Evolutionary conservation across 306 rosid genomes (phyloP).

Genomic region (Alnus glutinosa): DNA sequence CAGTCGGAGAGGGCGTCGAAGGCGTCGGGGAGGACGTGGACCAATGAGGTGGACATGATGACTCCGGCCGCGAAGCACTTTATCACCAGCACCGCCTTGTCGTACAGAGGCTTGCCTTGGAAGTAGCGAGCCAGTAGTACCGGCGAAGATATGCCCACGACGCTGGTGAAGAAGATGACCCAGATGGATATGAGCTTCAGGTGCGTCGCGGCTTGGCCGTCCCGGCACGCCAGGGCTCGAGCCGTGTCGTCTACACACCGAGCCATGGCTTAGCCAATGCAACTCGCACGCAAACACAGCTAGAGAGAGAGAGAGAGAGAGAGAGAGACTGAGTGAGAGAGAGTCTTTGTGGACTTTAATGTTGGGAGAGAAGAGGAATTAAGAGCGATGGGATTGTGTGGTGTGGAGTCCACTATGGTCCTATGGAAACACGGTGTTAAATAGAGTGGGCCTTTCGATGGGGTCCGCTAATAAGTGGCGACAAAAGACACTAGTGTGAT

Average conservation of each 20-base stretch:
- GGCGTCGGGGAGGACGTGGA: conserved; percentile 97
- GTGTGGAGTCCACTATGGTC: not conserved
- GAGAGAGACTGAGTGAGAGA: not conserved
- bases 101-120: conserved; percentile 82
- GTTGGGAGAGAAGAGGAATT: not conserved
- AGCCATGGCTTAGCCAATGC: conserved; percentile 31
- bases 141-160: conserved; percentile 69
- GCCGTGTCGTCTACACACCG: conserved; percentile 47
- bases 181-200: conserved; percentile 63
- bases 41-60: conserved; percentile 88
- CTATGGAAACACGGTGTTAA: not conserved
- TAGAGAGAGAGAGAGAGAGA: not conserved
- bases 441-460: not conserved
- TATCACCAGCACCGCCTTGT: conserved; percentile 56
- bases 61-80: conserved; percentile 98
- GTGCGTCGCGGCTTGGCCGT: conserved; percentile 62
- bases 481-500: not conserved
- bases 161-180: conserved; percentile 75
- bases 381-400: not conserved
- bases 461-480: not conserved
- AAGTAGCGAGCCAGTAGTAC: conserved; percentile 70
- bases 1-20: conserved; percentile 81
- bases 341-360: not conserved
- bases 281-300: not conserved
- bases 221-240: conserved; percentile 54